Base-by-base conservation (phyloP, 2,329 filamentous ascomycete species). In the Cladosporium phlei region DNA sequence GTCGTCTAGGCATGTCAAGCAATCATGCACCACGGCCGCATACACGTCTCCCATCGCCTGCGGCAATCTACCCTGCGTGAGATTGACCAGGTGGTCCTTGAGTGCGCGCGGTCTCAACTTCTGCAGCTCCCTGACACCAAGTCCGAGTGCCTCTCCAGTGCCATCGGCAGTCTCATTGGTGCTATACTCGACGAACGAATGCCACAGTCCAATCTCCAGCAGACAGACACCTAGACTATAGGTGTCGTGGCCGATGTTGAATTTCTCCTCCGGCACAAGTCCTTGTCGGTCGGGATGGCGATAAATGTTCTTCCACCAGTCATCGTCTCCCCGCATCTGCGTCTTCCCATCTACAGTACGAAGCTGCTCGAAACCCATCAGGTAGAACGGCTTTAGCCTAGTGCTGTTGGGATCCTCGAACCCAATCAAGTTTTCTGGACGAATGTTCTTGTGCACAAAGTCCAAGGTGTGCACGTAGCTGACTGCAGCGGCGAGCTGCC, bases 171-270 rank as follows among this genome's bases (percentile, higher is more conserved):
- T 40, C 11, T 14, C 29, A n/a, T 46, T 35, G 11, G 38, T 35
- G 12, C 52, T 42, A 33, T 56, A 63, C 4, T 29, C 30, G 1
- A 69, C 53, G 30, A 70, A 66, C 0, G 63, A 67, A 1, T 62
- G 43, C 72, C 73, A 76, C 1, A 79, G 51, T 0, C 74, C 75
- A 24, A 79, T 68, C 55, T 79, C 76, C 0, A 80, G 58, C 0
- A 80, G 63, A 44, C 71, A 75, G 0, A 78, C 73, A 0, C 76
- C 76, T 0, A 79, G 64, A 46, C 73, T 76, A 56, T 79, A 79
- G 9, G 79, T 73, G 49, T 79, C 75, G 54, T 80, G 76, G 43
- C 75, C 70, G 69, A 78, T 77, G 2, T 51, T 59, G 50, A 75
- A 79, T 0, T 52, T 44, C 1, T 71, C 64, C 19, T 66, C 56